Percentiles rank a stretch among this genome's conserved stretches.
Evolutionary conservation across 2,329 filamentous ascomycete genomes (phyloP).

Genomic region (Chrysoporthe cubensis): DNA sequence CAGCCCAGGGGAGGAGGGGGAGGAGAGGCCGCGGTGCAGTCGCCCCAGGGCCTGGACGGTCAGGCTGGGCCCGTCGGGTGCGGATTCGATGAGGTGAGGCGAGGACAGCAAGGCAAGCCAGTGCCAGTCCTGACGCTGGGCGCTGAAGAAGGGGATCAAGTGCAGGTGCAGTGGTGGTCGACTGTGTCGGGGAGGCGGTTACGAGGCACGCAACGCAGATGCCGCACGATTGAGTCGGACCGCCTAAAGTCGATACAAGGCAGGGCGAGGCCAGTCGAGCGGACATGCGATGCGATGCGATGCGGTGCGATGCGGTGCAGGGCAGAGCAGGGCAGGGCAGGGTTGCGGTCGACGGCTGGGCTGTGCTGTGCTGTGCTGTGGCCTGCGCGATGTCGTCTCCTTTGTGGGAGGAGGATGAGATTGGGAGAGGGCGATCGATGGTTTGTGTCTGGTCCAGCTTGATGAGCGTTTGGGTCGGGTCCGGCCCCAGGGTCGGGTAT

Average conservation of each 20-base stretch:
- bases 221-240: constrained; percentile 3
- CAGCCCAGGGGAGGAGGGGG: neutral
- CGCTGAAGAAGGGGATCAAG: constrained; percentile 4
- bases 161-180: constrained; percentile 7
- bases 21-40: neutral
- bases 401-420: neutral
- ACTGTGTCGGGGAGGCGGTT: neutral
- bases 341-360: constrained; percentile 5
- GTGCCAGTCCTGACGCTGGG: neutral
- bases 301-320: neutral
- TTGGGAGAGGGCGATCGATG: neutral
- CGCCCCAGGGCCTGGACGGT: neutral
- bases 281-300: neutral
- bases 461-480: constrained; percentile 7
- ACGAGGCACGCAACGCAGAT: neutral
- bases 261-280: constrained; percentile 8
- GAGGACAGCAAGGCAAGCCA: neutral
- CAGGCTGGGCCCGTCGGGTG: neutral
- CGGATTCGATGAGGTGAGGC: neutral
- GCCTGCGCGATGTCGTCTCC: constrained; percentile 10
- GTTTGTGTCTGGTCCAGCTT: constrained; percentile 13
- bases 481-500: constrained; percentile 3
- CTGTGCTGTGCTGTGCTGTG: neutral
- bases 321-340: constrained; percentile 1
- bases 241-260: neutral